Evolutionary conservation across 129 eudicot genomes (phyloP), one percentile per base, ranked within the genome.

Genomic region (Flaveria linearis): DNA sequence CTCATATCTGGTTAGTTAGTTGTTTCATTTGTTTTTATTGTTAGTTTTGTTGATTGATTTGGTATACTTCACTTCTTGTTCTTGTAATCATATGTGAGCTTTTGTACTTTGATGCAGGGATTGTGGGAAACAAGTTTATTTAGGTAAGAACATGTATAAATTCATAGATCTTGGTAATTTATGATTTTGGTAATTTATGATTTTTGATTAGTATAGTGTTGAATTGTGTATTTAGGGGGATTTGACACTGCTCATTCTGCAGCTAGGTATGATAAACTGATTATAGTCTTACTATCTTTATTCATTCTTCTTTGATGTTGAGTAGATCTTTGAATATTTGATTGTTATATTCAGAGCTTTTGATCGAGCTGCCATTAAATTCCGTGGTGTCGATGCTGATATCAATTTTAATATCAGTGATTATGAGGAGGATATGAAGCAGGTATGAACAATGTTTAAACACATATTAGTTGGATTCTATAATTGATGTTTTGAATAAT

Each of bases 241-340:
- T 91, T 91, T 75, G 97, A 91, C 80, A 88, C 97, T 25, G 94
- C 97, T 73, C 97, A 88, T 86, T 86, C 92, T 30, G 97, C 97
- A 0, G 96, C 96, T 26, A 85, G 96, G 96, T 90, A 75, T 70
- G 77, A 15, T 68, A 15, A 69, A 18, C 7, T 45, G 58, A 25
- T 47, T 28, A 33, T 20, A 14, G 0, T 49, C 17, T 49, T 64
- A 22, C 50, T 9, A 22, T 69, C 61, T n/a, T 58, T 68, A 4
- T 69, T 69, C 53, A 33, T 1, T 22, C 33, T 36, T 65, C 11
- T 63, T 23, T 76, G 20, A 23, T 66, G 9, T n/a, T 50, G 15
- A 2, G 55, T 50, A 26, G 75, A 71, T 33, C 67, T 36, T 33
- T 80, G 76, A 67, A 57, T 9, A 57, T 57, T 8, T 57, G 33